Evolutionary conservation across 1,139 yeast species (phyloP), one percentile per base, ranked within the genome.

Genomic region (Candida glucosophila): DNA sequence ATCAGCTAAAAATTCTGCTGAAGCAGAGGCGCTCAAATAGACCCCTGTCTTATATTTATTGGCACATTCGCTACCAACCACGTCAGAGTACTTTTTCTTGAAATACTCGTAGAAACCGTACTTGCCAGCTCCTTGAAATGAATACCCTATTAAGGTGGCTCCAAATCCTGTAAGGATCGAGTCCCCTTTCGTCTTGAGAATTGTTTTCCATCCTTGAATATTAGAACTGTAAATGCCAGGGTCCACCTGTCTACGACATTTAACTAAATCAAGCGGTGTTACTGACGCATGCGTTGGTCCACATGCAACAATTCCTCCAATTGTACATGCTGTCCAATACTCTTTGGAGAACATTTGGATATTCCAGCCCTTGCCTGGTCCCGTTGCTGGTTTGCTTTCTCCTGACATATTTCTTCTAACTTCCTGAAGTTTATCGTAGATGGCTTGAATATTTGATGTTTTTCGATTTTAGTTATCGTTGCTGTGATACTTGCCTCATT

Each of bases 211-310:
- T 15, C 90, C 96, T 44, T 79, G 81, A 25, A 77, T 28, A 50
- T 82, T 85, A 35, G 90, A 75, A 40, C 61, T 67, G 59, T 86
- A 86, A 17, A 86, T 58, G 4, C 59, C 32, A 2, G 92, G 56
- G 52, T 82, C 71, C 23, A 86, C 95, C 57, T 88, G 96, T 42
- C 92, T 67, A 50, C 96, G 78, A 59, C 93, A 80, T 60, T 88
- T 88, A 49, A 88, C 93, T 37, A 88, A 64, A 58, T 88, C 97
- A 35, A 88, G 67, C 4, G 97, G 97, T 5, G 95, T 82, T 17
- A 88, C 92, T 3, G 82, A 72, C 3, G 95, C 77, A 57, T 88
- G 97, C 9, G 97, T 88, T 17, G 95, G 94, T 18, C 96, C 96
- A 65, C 97, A 88, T 3, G 97, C 96, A 36, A 77, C 47, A 28